Evolutionary conservation across 2,329 filamentous ascomycete genomes (phyloP), one percentile per base, ranked within the genome.

Genomic region (Mollisia scopiformis): DNA sequence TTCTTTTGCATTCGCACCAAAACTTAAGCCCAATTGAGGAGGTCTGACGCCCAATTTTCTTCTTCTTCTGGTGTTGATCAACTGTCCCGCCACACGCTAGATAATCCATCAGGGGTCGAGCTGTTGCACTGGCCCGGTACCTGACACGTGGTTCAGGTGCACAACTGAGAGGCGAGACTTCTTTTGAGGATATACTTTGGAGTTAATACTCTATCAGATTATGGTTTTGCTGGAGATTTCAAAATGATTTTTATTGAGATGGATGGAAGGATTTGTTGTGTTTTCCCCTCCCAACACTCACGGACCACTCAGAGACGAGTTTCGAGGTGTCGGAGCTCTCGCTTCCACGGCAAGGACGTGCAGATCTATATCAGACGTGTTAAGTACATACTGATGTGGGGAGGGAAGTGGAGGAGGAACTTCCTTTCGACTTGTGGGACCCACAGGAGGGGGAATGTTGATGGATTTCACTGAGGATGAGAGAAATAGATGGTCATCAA

Each of bases 251-350:
- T 13, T 33, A 16, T 16, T 37, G 33, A 37, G 13, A 4, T 37
- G 33, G n/a, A 16, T 4, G 13, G 3, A 37, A 37, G n/a, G 4
- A 37, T 37, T 37, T 5, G 6, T 6, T 21, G n/a, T 43, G 16
- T 5, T 21, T n/a, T 16, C 19, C 37, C 3, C 8, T 21, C 6
- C 6, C 39, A 43, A n/a, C n/a, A 10, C n/a, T n/a, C 54, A 49
- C 39, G 47, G 47, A 31, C 57, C 57, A 54, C 50, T 58, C 27
- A 53, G 30, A 54, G 41, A 41, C 57, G 39, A 58, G 50, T 58
- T 58, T 53, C 57, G 50, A 52, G 30, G 30, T 53, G 25, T 30
- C 46, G 46, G 46, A 28, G 23, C 46, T 30, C 16, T 16, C 11
- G 25, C 46, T 16, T 27, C 14, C 1, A 6, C 23, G 13, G 23